Percentiles rank a stretch among this genome's conserved stretches.
phyloP scores from a whole-genome alignment of 306 rosid genomes.

The Chamaecrista fasciculata region DNA sequence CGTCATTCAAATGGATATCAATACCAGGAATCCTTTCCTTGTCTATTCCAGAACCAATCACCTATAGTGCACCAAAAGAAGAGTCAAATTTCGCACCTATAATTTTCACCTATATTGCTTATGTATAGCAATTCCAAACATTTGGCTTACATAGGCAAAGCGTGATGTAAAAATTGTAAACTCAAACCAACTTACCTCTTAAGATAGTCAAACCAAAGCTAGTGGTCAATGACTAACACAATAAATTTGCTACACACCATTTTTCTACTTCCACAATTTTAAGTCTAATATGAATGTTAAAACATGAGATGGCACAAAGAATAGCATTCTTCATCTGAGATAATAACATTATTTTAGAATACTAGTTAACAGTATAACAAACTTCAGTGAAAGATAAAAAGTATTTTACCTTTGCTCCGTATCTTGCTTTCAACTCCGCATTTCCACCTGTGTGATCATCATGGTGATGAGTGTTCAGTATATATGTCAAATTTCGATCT shows the following conservation, averaged over 20 bases:
- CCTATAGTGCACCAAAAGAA: constrained; percentile 45
- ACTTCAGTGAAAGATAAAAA: not conserved
- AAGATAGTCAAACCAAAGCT: not conserved
- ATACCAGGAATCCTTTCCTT: constrained; percentile 81
- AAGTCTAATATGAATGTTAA: not conserved
- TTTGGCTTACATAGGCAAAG: not conserved
- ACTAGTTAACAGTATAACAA: not conserved
- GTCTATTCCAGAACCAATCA: constrained; percentile 84
- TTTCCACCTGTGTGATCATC: constrained; percentile 92
- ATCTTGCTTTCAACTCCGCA: constrained; percentile 82
- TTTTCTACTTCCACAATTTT: not conserved
- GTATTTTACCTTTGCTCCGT: constrained; percentile 86
- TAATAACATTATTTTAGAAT: not conserved
- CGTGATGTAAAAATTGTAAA: not conserved
- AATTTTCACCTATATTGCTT: too few relatives aligned
- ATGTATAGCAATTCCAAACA: not conserved
- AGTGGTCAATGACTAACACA: not conserved
- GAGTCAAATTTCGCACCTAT: too few relatives aligned
- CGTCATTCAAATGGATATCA: constrained; percentile 83
- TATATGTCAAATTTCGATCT: constrained; percentile 86
- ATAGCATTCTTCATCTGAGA: not conserved
- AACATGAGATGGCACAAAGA: not conserved
- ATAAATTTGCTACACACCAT: constrained; percentile 2
- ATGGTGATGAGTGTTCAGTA: constrained; percentile 92
- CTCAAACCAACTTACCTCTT: not conserved